These are phyloP conservation scores for Plantago elongata DNA, from an alignment of 257 asterid species.

Conservation along the genomic window DNA sequence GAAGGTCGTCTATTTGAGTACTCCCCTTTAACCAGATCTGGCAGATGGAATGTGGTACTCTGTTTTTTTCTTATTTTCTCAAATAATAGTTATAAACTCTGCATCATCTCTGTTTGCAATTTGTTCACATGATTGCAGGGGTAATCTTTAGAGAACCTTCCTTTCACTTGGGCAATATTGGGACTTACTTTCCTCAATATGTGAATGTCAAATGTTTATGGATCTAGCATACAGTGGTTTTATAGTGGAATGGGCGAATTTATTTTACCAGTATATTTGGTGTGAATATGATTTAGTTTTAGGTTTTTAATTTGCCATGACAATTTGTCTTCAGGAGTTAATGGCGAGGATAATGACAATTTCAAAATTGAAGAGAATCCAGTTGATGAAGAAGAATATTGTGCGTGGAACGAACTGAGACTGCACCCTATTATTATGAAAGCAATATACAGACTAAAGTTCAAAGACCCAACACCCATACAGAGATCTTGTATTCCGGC, in stretches of 20 bases:
- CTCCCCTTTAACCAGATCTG: no score
- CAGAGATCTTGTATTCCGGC: slow-evolving; percentile 93
- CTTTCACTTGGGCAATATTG: no score
- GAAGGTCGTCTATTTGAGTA: no score
- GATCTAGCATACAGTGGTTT: no score
- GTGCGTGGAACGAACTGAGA: slow-evolving; percentile 86
- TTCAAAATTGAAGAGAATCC: slow-evolving; percentile 37
- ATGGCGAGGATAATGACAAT: slow-evolving; percentile 29
- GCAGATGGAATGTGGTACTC: no score
- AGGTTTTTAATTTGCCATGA: neutral
- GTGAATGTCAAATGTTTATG: no score
- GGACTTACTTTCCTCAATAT: no score
- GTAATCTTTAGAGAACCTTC: no score
- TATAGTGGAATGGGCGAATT: no score
- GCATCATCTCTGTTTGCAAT: neutral
- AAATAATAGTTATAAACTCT: slow-evolving; percentile 4
- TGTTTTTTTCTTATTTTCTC: slow-evolving; percentile 6
- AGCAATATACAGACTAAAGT: slow-evolving; percentile 71
- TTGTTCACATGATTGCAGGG: neutral
- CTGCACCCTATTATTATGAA: slow-evolving; percentile 84
- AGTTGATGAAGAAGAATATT: slow-evolving; percentile 66
- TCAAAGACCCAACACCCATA: slow-evolving; percentile 89
- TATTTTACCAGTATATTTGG: neutral
- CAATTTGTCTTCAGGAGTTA: slow-evolving; percentile 28
- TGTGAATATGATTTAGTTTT: neutral